A percentile compares a stretch with the other conserved stretches of the same genome.
Conservation (phyloP, 257 asterid species). For the Eucommia ulmoides region DNA sequence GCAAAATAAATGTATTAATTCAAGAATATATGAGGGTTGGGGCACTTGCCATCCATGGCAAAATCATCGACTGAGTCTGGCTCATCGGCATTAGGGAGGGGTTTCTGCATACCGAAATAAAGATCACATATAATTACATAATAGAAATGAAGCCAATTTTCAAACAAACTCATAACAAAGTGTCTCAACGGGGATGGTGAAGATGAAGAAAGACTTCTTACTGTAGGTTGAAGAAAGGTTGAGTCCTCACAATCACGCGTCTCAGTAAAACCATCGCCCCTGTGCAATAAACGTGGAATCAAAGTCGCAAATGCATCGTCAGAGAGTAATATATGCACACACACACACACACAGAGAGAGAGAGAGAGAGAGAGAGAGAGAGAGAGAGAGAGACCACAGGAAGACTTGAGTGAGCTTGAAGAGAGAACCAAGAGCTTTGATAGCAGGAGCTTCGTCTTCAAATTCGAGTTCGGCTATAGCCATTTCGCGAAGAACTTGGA, state of each 20-base stretch:
- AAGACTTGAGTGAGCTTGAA: constrained; percentile 66
- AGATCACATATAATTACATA: background rate
- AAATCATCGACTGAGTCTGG: too few relatives aligned
- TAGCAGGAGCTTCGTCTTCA: constrained; percentile 32
- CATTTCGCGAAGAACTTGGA: too few relatives aligned
- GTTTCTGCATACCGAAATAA: background rate
- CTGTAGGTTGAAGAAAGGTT: constrained; percentile 21
- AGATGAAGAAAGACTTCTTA: too few relatives aligned
- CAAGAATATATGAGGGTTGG: too few relatives aligned
- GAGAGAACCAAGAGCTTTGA: constrained; percentile 52
- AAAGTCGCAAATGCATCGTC: background rate
- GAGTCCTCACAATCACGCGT: constrained; percentile 19
- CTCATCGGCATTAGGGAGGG: too few relatives aligned
- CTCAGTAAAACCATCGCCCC: constrained; percentile 38
- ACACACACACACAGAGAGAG: background rate
- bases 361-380: background rate
- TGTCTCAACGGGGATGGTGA: background rate
- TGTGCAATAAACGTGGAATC: constrained; percentile 26
- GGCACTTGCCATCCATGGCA: too few relatives aligned
- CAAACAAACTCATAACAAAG: background rate
- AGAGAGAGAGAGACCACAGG: constrained; percentile 33
- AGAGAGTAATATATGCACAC: background rate
- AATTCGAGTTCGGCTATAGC: background rate
- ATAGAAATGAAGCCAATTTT: background rate
- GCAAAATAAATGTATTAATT: too few relatives aligned